Percentiles rank a stretch among this genome's conserved stretches.
These are phyloP conservation scores for Hsuehochloa calcarea DNA, from an alignment of 176 grass and related monocot genomes.

Conservation along the genomic window DNA sequence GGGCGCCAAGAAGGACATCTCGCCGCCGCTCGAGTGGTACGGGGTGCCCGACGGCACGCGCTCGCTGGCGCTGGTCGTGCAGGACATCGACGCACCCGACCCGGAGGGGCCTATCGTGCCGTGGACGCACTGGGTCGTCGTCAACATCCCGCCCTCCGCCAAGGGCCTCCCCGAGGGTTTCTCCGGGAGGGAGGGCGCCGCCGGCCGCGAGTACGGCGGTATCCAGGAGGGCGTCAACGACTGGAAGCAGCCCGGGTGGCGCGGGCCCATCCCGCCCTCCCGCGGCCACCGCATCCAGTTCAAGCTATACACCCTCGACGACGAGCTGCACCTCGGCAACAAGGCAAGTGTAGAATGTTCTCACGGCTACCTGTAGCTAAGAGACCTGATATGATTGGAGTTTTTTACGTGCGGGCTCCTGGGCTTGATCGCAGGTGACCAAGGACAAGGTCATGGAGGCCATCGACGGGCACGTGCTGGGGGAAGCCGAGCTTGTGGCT, in stretches of 20 bases:
- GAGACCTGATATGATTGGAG: not conserved
- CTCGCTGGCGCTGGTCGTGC: constrained; percentile 66
- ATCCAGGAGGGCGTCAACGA: constrained; percentile 87
- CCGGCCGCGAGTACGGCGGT: constrained; percentile 15
- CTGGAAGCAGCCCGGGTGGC: constrained; percentile 81
- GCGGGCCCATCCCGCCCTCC: constrained; percentile 53
- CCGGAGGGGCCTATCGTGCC: constrained; percentile 45
- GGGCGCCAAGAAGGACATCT: constrained; percentile 78
- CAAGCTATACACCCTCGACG: constrained; percentile 79
- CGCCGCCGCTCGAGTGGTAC: constrained; percentile 94
- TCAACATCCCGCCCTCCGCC: constrained; percentile 56
- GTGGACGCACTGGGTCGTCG: constrained; percentile 95
- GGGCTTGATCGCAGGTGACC: constrained; percentile 44
- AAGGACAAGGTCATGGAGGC: constrained; percentile 70
- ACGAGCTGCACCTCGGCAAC: constrained; percentile 62
- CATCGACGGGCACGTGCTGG: constrained; percentile 69
- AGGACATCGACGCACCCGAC: constrained; percentile 64
- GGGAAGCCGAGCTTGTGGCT: constrained; percentile 64
- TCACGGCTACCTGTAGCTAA: not conserved
- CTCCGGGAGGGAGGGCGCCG: constrained; percentile 38
- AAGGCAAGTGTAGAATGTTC: constrained; percentile 35
- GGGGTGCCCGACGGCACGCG: constrained; percentile 65
- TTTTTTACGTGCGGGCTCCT: not conserved
- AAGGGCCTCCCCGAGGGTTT: constrained; percentile 78
- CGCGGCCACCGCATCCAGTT: constrained; percentile 67